Evolutionary conservation across 331 rosid genomes (phyloP).

Genomic region (Telfairia occidentalis): DNA sequence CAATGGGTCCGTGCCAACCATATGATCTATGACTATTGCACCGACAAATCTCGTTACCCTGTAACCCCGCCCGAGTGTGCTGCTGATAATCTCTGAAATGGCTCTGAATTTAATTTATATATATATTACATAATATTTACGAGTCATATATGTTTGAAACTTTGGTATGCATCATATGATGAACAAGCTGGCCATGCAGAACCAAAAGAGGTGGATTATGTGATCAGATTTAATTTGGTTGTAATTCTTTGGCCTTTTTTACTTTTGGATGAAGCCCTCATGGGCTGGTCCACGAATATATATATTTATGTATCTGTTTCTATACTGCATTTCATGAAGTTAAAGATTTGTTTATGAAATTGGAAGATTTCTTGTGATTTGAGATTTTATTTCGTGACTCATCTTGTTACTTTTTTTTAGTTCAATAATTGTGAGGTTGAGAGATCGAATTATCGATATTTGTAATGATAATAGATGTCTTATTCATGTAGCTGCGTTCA

Average conservation of each 20-base stretch:
- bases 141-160: background rate
- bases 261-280: background rate
- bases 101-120: background rate
- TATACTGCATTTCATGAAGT: background rate
- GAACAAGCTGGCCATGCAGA: background rate
- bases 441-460: too few species aligned
- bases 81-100: background rate
- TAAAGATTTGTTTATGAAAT: background rate
- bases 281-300: background rate
- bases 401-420: too few species aligned
- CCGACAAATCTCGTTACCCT: background rate
- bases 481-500: too few species aligned
- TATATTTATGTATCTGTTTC: background rate
- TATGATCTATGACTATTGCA: background rate
- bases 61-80: background rate
- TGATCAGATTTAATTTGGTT: too few species aligned
- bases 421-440: too few species aligned
- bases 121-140: too few species aligned
- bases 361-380: background rate
- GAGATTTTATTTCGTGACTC: too few species aligned
- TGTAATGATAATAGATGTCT: too few species aligned
- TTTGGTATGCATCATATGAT: background rate
- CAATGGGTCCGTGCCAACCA: constrained; percentile 1
- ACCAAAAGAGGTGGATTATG: background rate
- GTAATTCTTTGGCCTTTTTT: background rate